Conservation (phyloP, 495 filamentous ascomycete species). For the Clavariopsis aquatica region DNA sequence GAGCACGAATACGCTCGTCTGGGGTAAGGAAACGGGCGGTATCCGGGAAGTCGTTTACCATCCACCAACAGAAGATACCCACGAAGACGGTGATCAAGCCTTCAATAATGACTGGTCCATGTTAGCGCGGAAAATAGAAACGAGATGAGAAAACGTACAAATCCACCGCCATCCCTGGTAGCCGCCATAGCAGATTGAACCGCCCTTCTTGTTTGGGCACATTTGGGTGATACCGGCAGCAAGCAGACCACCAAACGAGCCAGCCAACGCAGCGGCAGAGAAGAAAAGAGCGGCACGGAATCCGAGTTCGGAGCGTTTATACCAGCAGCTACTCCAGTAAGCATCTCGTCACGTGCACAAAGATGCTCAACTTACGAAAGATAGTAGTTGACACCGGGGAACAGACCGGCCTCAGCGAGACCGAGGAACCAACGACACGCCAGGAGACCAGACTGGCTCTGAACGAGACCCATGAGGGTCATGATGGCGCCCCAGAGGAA, state of each 20-base stretch:
- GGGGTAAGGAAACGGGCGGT: conserved; percentile 74
- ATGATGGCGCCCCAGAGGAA: conserved; percentile 72
- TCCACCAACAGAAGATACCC: conserved; percentile 76
- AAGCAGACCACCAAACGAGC: conserved; percentile 82
- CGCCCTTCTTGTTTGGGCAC: conserved; percentile 36
- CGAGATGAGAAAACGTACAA: conserved; percentile 40
- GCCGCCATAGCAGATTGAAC: conserved; percentile 61
- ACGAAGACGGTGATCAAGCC: conserved; percentile 74
- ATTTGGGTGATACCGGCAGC: conserved; percentile 76
- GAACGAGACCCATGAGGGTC: conserved; percentile 78
- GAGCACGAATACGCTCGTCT: conserved; percentile 69
- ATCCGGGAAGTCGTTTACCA: conserved; percentile 88
- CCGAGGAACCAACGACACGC: conserved; percentile 86
- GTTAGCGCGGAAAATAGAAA: neutral
- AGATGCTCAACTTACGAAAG: conserved; percentile 51
- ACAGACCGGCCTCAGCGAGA: conserved; percentile 81
- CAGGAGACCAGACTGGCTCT: conserved; percentile 76
- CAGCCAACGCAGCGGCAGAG: conserved; percentile 79
- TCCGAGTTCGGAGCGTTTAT: conserved; percentile 78
- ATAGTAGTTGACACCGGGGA: conserved; percentile 87
- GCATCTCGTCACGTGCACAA: neutral
- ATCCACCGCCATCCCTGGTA: conserved; percentile 82
- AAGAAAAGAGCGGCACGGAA: conserved; percentile 84
- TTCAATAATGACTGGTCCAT: conserved; percentile 60
- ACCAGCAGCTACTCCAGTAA: conserved; percentile 62